A percentile compares a stretch with the other conserved stretches of the same genome.
Evolutionary conservation across 495 filamentous ascomycete genomes (phyloP).

Genomic region (Annulohypoxylon maeteangense): DNA sequence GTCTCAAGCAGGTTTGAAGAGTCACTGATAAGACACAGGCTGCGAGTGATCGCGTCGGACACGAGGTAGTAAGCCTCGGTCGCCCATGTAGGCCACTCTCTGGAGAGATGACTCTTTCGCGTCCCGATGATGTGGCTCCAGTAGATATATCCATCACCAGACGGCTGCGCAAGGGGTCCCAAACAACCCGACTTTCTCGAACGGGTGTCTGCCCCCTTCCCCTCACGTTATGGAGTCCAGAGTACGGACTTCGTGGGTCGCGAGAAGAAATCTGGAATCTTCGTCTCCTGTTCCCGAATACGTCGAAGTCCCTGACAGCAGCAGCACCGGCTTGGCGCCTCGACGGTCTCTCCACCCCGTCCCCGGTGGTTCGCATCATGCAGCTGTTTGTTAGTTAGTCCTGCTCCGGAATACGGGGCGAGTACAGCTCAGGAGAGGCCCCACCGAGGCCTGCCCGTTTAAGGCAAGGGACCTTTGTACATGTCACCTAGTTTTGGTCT

Average conservation of each 20-base stretch:
- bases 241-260: background rate
- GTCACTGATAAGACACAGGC: background rate
- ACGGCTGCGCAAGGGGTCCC: constrained; percentile 4
- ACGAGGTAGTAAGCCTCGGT: constrained; percentile 9
- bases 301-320: background rate
- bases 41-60: constrained; percentile 12
- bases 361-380: constrained; percentile 10
- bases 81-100: constrained; percentile 6
- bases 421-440: background rate
- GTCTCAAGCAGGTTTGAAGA: background rate
- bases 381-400: background rate
- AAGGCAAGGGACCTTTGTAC: constrained; percentile 5
- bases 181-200: background rate
- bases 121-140: constrained; percentile 23
- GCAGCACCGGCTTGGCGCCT: background rate
- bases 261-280: background rate
- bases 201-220: background rate
- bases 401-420: background rate
- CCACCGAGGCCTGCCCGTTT: background rate
- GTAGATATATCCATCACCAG: constrained; percentile 6
- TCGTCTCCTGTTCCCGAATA: background rate
- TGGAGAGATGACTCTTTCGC: background rate
- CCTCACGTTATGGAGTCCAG: background rate
- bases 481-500: background rate
- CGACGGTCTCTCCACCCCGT: constrained; percentile 1